A percentile compares a stretch with the other conserved stretches of the same genome.
Evolutionary conservation across 371 early-diverging fungal species (phyloP).

Genomic region (Entomophthora muscae): DNA sequence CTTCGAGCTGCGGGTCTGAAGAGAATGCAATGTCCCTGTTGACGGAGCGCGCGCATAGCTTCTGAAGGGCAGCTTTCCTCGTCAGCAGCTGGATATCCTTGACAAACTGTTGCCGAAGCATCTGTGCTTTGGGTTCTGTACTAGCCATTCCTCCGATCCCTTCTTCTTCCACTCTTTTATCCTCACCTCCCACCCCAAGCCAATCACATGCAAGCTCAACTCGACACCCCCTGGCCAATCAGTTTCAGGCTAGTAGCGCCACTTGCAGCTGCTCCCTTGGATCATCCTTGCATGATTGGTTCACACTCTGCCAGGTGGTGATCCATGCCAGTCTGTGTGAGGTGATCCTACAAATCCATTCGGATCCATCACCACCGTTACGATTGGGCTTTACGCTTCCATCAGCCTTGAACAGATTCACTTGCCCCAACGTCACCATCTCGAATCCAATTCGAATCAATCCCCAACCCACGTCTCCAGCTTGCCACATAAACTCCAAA

Average conservation of each 20-base stretch:
- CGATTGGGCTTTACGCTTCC: too few species aligned
- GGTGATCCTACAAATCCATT: too few species aligned
- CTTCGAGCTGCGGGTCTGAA: neutral
- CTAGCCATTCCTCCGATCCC: neutral
- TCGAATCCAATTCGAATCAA: too few species aligned
- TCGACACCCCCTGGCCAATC: neutral
- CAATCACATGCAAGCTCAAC: neutral
- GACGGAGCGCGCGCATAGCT: neutral
- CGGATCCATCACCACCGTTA: too few species aligned
- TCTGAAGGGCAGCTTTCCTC: neutral
- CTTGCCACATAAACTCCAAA: too few species aligned
- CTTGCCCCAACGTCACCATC: too few species aligned
- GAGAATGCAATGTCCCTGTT: neutral
- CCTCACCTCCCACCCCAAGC: neutral
- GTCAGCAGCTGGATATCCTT: neutral
- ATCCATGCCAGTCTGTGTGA: too few species aligned
- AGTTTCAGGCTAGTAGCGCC: neutral
- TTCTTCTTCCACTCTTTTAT: neutral
- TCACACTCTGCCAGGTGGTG: too few species aligned
- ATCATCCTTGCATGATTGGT: too few species aligned
- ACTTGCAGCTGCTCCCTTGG: too few species aligned
- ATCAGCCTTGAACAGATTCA: too few species aligned
- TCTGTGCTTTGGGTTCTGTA: neutral
- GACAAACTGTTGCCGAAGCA: neutral
- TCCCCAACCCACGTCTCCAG: too few species aligned